These are phyloP conservation scores for Melampsora larici-populina DNA, from an alignment of 1,284 basidiomycete species.

Conservation along the genomic window DNA sequence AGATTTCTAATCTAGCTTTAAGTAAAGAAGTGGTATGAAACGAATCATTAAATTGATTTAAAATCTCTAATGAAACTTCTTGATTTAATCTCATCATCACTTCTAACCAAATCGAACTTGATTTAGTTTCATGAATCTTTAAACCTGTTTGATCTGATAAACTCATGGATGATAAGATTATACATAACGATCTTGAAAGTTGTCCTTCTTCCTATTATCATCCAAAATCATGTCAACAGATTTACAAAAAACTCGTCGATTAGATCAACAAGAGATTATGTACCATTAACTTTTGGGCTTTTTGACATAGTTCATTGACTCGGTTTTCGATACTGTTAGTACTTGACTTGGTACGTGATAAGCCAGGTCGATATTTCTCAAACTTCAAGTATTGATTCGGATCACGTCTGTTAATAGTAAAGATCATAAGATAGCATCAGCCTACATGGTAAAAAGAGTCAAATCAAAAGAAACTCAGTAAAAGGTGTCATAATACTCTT, in stretches of 20 bases:
- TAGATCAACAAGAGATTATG: not conserved
- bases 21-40: not conserved
- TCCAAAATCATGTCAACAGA: not conserved
- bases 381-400: not conserved
- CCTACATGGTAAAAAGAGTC: not conserved
- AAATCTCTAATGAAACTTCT: not conserved
- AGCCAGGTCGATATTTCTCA: not conserved
- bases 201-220: not conserved
- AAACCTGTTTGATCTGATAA: not conserved
- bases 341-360: not conserved
- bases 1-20: not conserved
- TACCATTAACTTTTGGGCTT: constrained; percentile 28
- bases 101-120: not conserved
- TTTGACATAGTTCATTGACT: constrained; percentile 13
- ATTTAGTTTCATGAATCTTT: not conserved
- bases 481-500: constrained; percentile 1
- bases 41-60: not conserved
- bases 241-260: not conserved
- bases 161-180: not conserved
- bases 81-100: not conserved
- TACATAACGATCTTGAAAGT: not conserved
- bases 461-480: not conserved
- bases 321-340: not conserved
- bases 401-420: not conserved
- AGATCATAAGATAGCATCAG: not conserved